Percentiles rank a stretch among this genome's conserved stretches.
Conservation (phyloP, 2,329 filamentous ascomycete genomes). For the Calonectria ilicicola region DNA sequence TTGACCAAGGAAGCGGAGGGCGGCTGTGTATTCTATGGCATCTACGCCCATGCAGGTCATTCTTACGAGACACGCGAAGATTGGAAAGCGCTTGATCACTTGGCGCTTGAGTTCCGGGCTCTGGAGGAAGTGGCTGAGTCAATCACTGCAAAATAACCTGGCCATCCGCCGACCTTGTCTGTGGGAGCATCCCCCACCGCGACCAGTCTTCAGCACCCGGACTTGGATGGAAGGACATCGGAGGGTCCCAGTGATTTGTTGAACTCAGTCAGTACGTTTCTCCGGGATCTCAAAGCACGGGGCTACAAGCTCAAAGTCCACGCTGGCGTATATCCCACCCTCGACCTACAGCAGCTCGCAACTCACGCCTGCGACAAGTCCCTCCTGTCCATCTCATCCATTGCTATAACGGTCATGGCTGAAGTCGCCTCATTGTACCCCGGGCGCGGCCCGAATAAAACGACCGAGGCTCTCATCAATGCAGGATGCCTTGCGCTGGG, state of each 20-base stretch:
- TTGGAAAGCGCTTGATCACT: conserved; percentile 65
- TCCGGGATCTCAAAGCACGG: conserved; percentile 51
- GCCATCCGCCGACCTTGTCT: neutral
- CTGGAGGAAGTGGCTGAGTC: conserved; percentile 5
- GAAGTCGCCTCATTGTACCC: conserved; percentile 77
- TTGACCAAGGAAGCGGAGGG: conserved; percentile 51
- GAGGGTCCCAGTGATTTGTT: conserved; percentile 45
- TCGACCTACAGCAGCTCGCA: conserved; percentile 82
- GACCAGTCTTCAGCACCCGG: conserved; percentile 9
- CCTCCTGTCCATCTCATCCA: conserved; percentile 60
- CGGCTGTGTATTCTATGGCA: conserved; percentile 61
- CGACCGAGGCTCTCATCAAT: conserved; percentile 6
- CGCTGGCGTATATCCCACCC: conserved; percentile 78
- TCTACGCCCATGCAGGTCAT: conserved; percentile 79
- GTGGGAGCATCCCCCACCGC: conserved; percentile 6
- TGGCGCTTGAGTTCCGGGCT: conserved; percentile 51
- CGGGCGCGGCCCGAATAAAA: conserved; percentile 4
- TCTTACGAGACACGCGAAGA: conserved; percentile 73
- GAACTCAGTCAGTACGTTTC: conserved; percentile 52
- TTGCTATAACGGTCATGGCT: conserved; percentile 75
- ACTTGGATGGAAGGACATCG: neutral
- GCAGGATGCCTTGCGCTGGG: conserved; percentile 11
- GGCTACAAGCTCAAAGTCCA: conserved; percentile 73
- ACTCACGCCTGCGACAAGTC: conserved; percentile 66
- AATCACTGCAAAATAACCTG: neutral